Conservation (phyloP, 108 stramenopile species). For the Skeletonema tropicum region DNA sequence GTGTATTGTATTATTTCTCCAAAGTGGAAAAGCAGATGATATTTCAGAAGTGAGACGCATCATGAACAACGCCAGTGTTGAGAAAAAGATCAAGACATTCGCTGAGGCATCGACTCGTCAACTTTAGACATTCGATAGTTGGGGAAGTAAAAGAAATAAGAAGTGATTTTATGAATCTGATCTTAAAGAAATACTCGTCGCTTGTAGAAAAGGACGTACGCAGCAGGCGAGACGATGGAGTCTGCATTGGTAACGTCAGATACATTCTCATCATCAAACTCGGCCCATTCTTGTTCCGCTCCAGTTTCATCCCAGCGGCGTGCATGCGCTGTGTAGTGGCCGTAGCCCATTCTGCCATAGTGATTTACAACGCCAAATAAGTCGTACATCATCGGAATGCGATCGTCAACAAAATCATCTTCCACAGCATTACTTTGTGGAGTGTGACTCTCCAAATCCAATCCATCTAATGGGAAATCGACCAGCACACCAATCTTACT, state of each 20-base stretch:
- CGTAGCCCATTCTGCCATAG: constrained; percentile 94
- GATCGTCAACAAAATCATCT: constrained; percentile 48
- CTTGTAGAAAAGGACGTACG: constrained; percentile 83
- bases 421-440: constrained; percentile 7
- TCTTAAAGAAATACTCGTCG: constrained; percentile 50
- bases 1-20: constrained; percentile 86
- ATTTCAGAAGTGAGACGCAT: background rate
- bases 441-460: constrained; percentile 71
- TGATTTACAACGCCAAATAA: constrained; percentile 96
- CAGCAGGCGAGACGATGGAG: constrained; percentile 55
- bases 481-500: constrained; percentile 92
- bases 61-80: background rate
- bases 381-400: constrained; percentile 86
- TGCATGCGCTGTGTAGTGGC: constrained; percentile 95
- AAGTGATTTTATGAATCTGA: background rate
- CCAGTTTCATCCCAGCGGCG: constrained; percentile 70
- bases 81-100: background rate
- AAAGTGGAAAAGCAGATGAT: constrained; percentile 5
- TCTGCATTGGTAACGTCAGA: constrained; percentile 13
- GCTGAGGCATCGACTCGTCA: background rate
- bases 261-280: constrained; percentile 82
- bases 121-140: background rate
- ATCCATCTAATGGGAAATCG: constrained; percentile 84
- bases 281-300: constrained; percentile 55
- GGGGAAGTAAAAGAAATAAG: too few species aligned